Evolutionary conservation across 495 filamentous ascomycete species (phyloP).

Genomic region (Penicillium paxilli): DNA sequence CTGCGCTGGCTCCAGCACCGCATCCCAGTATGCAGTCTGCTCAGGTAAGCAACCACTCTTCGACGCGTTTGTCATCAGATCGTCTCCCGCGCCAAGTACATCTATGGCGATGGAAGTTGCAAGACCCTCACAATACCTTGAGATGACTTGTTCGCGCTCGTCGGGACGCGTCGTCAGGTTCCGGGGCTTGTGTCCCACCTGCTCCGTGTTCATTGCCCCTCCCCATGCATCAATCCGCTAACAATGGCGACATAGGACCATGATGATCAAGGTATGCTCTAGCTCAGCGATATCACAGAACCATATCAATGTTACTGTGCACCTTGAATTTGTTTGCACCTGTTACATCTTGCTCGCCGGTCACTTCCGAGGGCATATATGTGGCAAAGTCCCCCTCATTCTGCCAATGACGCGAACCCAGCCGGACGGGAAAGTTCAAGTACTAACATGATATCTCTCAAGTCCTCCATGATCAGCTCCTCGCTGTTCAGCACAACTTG

Average conservation of each 20-base stretch:
- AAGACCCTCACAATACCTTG: neutral
- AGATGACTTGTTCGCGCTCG: neutral
- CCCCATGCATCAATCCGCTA: neutral
- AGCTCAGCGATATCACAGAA: neutral
- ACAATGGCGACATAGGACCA: constrained; percentile 38
- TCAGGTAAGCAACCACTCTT: constrained; percentile 52
- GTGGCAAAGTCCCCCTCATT: neutral
- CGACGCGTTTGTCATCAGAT: constrained; percentile 49
- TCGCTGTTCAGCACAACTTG: constrained; percentile 49
- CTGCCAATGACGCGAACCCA: neutral
- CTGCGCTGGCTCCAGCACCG: constrained; percentile 56
- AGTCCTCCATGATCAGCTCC: constrained; percentile 57
- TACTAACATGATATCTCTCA: constrained; percentile 23
- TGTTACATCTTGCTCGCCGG: neutral
- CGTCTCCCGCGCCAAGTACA: constrained; percentile 27
- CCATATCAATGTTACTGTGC: neutral
- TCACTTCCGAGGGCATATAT: neutral
- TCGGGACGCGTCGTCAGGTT: constrained; percentile 16
- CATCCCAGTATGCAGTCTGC: constrained; percentile 57
- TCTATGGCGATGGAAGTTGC: constrained; percentile 7
- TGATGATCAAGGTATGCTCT: constrained; percentile 52
- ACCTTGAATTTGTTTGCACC: neutral
- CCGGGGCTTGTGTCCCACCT: constrained; percentile 5
- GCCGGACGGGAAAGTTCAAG: neutral
- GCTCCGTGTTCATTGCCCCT: constrained; percentile 1